These are phyloP conservation scores for Strobilomyces echinocephalus DNA, from an alignment of 768 basidiomycete species.

Conservation along the genomic window DNA sequence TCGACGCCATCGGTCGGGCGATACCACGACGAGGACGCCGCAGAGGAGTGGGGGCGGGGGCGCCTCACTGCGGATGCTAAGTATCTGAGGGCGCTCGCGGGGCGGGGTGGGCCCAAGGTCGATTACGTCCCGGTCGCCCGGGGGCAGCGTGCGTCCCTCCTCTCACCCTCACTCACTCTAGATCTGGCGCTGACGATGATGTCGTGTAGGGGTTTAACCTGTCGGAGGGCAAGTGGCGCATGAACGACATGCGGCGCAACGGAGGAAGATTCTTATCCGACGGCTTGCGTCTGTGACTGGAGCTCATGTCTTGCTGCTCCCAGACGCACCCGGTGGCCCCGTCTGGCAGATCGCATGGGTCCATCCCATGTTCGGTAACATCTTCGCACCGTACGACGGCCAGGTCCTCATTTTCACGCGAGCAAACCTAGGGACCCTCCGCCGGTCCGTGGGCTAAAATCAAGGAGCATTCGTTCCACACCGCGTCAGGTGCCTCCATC, in stretches of 20 bases:
- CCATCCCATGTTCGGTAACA: constrained; percentile 94
- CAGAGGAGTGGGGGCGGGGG: no score
- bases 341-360: constrained; percentile 99
- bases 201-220: constrained; percentile 58
- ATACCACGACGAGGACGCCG: constrained; percentile 61
- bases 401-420: constrained; percentile 99
- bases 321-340: constrained; percentile 93
- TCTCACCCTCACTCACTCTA: neutral
- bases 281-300: neutral
- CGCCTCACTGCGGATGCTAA: constrained; percentile 12
- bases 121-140: constrained; percentile 80
- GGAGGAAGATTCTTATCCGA: no score
- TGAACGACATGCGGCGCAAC: constrained; percentile 60
- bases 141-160: constrained; percentile 63
- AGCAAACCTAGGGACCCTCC: constrained; percentile 53
- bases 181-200: neutral
- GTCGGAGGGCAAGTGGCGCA: constrained; percentile 63
- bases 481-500: constrained; percentile 76
- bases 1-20: constrained; percentile 73
- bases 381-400: constrained; percentile 96
- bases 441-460: constrained; percentile 83
- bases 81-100: constrained; percentile 48
- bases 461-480: constrained; percentile 92
- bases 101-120: constrained; percentile 39
- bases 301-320: neutral